These are phyloP conservation scores for Alternaria sp. DNA, from an alignment of 2,329 filamentous ascomycete species.

Conservation along the genomic window DNA sequence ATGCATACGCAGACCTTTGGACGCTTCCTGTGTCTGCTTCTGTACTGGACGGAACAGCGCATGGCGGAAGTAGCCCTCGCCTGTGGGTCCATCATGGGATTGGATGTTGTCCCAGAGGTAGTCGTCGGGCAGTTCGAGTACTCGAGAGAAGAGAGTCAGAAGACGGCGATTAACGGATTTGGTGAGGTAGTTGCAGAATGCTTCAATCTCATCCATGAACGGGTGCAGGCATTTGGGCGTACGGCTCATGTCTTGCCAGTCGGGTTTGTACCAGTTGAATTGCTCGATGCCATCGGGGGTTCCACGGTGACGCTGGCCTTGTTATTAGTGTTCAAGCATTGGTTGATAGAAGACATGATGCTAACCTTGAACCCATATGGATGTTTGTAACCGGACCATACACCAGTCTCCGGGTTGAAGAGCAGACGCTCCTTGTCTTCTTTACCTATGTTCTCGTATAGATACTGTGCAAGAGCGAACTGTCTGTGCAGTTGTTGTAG, in stretches of 20 bases:
- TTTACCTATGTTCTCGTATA: conserved; percentile 60
- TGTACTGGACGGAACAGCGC: conserved; percentile 35
- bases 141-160: conserved; percentile 33
- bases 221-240: conserved; percentile 58
- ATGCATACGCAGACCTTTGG: conserved; percentile 43
- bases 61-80: conserved; percentile 36
- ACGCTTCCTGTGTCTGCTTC: conserved; percentile 32
- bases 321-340: neutral
- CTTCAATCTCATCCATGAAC: conserved; percentile 61
- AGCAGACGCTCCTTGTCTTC: conserved; percentile 60
- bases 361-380: conserved; percentile 30
- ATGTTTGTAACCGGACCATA: conserved; percentile 62
- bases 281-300: conserved; percentile 61
- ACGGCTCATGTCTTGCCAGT: conserved; percentile 56
- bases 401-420: conserved; percentile 58
- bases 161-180: conserved; percentile 57
- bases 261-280: conserved; percentile 62
- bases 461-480: conserved; percentile 60
- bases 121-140: conserved; percentile 33
- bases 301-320: conserved; percentile 47
- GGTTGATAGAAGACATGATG: neutral
- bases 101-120: conserved; percentile 35
- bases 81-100: conserved; percentile 31
- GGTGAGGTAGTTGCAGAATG: conserved; percentile 59
- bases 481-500: conserved; percentile 54